Evolutionary conservation across 1,139 yeast genomes (phyloP), one percentile per base, ranked within the genome.

Genomic region (Saccharomycopsis crataegensis): DNA sequence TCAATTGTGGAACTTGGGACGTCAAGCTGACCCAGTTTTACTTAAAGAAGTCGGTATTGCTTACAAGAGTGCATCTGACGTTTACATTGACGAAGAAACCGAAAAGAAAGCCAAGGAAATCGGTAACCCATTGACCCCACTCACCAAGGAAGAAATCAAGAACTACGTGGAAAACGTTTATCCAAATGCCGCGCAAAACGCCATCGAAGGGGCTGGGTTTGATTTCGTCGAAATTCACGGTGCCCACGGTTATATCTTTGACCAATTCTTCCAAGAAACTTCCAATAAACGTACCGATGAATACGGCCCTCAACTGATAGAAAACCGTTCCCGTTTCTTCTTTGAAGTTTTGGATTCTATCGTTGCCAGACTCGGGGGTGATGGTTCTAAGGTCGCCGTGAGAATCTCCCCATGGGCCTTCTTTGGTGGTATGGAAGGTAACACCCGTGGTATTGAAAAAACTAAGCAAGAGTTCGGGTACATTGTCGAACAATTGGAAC

Each of bases 171-270:
- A 65, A 49, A 22, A 22, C 28, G 65, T 67, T 4, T 73, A 66
- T 59, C 70, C 67, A 41, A 51, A 60, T 6, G 72, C 74, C 32
- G 74, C 76, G 46, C 65, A 67, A 58, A 70, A 63, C 28, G 65
- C 74, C 2, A 52, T 73, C 3, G 52, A 70, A 8, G 56, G 60
- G 67, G 84, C 85, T 3, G 89, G 90, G 12, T 82, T 82, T 58
- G 91, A 85, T 64, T 82, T 81, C 60, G 76, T 85, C 45, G 88
- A 85, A 66, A 64, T 85, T 55, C 91, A 84, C 62, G 71, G 70
- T 48, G 91, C 89, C 14, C 82, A 84, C 66, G 90, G 90, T 12
- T 84, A 81, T 66, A 70, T 85, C 53, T 62, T 82, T 49, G 83
- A 83, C 67, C 82, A 79, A 65, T 83, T 84, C 64, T 64, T 83